Evolutionary conservation across 352 stramenopile species (phyloP).

Genomic region (Phytopythium helicoides): DNA sequence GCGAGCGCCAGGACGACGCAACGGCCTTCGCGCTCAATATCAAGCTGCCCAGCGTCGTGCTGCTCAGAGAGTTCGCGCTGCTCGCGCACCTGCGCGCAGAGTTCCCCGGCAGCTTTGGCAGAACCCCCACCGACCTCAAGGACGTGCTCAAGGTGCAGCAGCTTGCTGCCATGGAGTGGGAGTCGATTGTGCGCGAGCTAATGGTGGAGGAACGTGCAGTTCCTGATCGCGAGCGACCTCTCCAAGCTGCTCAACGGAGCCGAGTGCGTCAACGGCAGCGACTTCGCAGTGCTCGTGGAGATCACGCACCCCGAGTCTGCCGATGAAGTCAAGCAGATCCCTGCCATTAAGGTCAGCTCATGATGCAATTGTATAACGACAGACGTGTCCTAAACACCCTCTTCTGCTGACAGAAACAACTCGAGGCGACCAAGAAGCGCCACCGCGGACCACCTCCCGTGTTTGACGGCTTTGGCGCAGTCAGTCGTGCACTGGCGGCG

Average conservation of each 20-base stretch:
- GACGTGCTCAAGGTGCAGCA: conserved; percentile 67
- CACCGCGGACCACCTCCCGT: conserved; percentile 54
- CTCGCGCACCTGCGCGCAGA: conserved; percentile 47
- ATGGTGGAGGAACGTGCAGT: conserved; percentile 10
- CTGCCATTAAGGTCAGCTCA: conserved; percentile 54
- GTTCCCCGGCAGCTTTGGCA: conserved; percentile 30
- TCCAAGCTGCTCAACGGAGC: conserved; percentile 38
- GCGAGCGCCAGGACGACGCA: conserved; percentile 56
- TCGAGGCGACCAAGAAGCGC: conserved; percentile 66
- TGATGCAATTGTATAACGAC: neutral
- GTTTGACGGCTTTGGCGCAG: conserved; percentile 76
- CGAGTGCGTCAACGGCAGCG: conserved; percentile 56
- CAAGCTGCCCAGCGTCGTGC: conserved; percentile 72
- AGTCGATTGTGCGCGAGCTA: neutral
- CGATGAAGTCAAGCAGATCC: conserved; percentile 76
- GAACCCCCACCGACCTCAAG: conserved; percentile 63
- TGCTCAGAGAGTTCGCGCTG: conserved; percentile 78
- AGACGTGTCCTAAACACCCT: neutral
- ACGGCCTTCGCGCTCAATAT: conserved; percentile 76
- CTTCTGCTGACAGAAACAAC: conserved; percentile 37
- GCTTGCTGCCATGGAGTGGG: too few species aligned
- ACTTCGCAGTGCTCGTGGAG: conserved; percentile 66
- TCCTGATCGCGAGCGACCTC: conserved; percentile 44
- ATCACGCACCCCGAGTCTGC: conserved; percentile 67
- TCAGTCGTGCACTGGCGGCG: conserved; percentile 54